These are phyloP conservation scores for Fusarium pseudonygamai DNA, from an alignment of 2,329 filamentous ascomycete genomes.

Conservation along the genomic window DNA sequence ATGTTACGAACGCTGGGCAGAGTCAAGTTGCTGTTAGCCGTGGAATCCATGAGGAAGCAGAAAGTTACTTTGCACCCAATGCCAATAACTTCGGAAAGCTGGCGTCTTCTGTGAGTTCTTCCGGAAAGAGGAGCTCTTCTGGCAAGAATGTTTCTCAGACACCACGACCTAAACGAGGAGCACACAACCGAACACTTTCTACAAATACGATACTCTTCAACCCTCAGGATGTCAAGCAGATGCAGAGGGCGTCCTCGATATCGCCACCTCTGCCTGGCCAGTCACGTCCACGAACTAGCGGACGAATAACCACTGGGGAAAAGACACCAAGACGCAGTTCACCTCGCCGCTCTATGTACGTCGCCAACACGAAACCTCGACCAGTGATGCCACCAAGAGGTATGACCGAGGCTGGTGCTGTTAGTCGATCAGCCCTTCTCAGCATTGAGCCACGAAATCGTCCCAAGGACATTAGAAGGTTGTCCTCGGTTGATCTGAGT, in stretches of 20 bases:
- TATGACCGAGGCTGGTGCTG: slow-evolving; percentile 48
- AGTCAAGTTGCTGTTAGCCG: slow-evolving; percentile 42
- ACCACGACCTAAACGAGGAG: slow-evolving; percentile 50
- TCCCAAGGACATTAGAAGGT: slow-evolving; percentile 51
- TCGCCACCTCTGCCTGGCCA: slow-evolving; percentile 50
- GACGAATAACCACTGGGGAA: slow-evolving; percentile 43
- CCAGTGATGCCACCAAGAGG: slow-evolving; percentile 61
- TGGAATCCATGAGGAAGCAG: slow-evolving; percentile 47
- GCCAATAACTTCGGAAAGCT: slow-evolving; percentile 53
- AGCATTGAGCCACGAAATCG: slow-evolving; percentile 58
- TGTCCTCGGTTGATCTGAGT: slow-evolving; percentile 76
- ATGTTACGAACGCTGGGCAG: slow-evolving; percentile 54
- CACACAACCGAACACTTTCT: slow-evolving; percentile 79
- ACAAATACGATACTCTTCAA: slow-evolving; percentile 87
- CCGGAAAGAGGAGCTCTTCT: slow-evolving; percentile 44
- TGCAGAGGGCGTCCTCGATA: slow-evolving; percentile 54
- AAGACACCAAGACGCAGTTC: slow-evolving; percentile 58
- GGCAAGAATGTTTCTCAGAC: slow-evolving; percentile 45
- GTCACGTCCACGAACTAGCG: slow-evolving; percentile 52
- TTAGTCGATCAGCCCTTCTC: slow-evolving; percentile 58
- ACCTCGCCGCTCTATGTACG: slow-evolving; percentile 56
- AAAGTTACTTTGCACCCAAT: slow-evolving; percentile 66
- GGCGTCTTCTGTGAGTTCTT: slow-evolving; percentile 48
- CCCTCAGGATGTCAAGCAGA: slow-evolving; percentile 61
- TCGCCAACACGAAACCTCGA: slow-evolving; percentile 62